Base-by-base conservation (phyloP, 2,329 filamentous ascomycete species). In the Talaromyces amestolkiae region DNA sequence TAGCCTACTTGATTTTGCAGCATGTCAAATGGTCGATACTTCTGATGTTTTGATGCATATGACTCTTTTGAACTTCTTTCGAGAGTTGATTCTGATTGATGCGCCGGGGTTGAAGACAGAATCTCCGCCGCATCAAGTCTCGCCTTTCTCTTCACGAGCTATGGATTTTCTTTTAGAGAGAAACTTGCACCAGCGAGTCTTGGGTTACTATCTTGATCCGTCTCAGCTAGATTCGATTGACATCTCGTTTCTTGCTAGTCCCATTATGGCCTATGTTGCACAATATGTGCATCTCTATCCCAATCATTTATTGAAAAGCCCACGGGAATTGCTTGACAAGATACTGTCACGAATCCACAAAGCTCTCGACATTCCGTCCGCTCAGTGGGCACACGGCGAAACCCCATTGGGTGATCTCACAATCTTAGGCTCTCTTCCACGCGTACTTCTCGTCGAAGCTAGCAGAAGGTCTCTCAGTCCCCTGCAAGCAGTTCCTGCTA, bases 41-140 rank as follows among this genome's bases (percentile, higher is more conserved):
- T 81, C 81, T 37, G 86, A 89, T 70, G 80, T 87, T 3, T 75
- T 89, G 58, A 85, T 88, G 84, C 82, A 87, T 68, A 83, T 86
- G 76, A 85, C 83, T 5, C 75, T 87, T 49, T 77, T 88, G 66
- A 82, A 85, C 67, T 88, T 87, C 73, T 86, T 81, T 71, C 79
- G 81, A 22, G 80, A 84, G n/a, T 74, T 87, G 2, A 77, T 88
- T 35, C 76, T 77, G 37, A 79, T 80, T 2, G 76, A 75, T 61
- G 74, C 75, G 9, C 77, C 77, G 1, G 74, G 77, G 61, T 70
- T 79, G 41, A 69, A 68, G 31, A 71, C 73, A 58, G 71, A 72
- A 61, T 71, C 69, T 53, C 70, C 70, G 61, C 69, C 74, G 35
- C 72, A 75, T 53, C 75, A 79, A 66, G 69, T 68, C 8, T 77